phyloP scores from a whole-genome alignment of 2,329 filamentous ascomycete genomes.

The Fusarium sacchari region DNA sequence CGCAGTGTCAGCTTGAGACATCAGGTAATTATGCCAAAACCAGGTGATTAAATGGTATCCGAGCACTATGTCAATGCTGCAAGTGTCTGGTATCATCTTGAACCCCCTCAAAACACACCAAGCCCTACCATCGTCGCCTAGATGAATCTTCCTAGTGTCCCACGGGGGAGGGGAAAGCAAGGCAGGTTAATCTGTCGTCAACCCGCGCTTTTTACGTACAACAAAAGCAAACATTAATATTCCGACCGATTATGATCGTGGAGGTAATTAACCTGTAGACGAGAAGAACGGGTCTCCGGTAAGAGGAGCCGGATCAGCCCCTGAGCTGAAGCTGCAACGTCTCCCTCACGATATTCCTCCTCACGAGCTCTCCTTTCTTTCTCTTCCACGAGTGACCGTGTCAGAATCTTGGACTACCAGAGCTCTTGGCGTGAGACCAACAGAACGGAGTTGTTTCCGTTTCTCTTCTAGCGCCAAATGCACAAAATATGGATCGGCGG shows the following conservation, averaged over 20 bases:
- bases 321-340: conserved; percentile 11
- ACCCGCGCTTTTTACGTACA: conserved; percentile 6
- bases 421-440: conserved; percentile 11
- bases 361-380: neutral
- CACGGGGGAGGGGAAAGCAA: conserved; percentile 6
- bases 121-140: conserved; percentile 7
- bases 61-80: neutral
- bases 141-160: conserved; percentile 4
- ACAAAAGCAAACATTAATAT: neutral
- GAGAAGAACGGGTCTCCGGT: neutral
- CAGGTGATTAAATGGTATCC: neutral
- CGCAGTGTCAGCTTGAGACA: neutral
- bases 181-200: neutral
- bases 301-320: conserved; percentile 14
- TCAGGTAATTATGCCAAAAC: neutral
- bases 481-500: conserved; percentile 29
- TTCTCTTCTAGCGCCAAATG: conserved; percentile 27
- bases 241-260: neutral
- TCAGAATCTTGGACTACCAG: neutral
- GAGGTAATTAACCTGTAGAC: neutral
- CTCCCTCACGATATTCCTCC: neutral
- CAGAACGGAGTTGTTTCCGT: conserved; percentile 25
- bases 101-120: conserved; percentile 5
- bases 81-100: neutral
- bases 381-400: neutral